Evolutionary conservation across 2,329 filamentous ascomycete species (phyloP).

Genomic region (Ascocoryne sarcoides): DNA sequence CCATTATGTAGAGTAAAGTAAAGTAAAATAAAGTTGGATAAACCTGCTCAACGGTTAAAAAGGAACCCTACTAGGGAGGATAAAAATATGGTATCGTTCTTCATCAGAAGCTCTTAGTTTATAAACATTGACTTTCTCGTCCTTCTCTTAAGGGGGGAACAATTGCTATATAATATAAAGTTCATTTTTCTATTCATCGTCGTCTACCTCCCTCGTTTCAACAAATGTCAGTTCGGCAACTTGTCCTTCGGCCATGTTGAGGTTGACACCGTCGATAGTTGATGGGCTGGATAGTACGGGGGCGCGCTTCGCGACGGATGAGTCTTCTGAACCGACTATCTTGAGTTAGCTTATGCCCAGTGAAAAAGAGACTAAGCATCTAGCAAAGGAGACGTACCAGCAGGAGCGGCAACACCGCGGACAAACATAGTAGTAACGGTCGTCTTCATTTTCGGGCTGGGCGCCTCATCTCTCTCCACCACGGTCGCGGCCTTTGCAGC

Average conservation of each 20-base stretch:
- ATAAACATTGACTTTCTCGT: too few relatives aligned
- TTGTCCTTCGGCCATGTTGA: slow-evolving; percentile 25
- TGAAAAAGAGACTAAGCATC: background rate
- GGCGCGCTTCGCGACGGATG: slow-evolving; percentile 11
- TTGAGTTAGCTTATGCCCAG: background rate
- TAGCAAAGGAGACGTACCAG: slow-evolving; percentile 9
- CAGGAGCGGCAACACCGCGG: slow-evolving; percentile 18
- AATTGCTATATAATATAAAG: too few relatives aligned
- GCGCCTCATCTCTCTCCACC: slow-evolving; percentile 6
- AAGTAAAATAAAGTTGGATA: too few relatives aligned
- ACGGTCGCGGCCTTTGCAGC: slow-evolving; percentile 1
- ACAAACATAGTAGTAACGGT: slow-evolving; percentile 27
- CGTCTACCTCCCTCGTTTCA: slow-evolving; percentile 20
- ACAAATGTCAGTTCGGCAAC: slow-evolving; percentile 26
- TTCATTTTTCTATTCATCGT: slow-evolving; percentile 4
- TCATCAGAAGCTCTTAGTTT: too few relatives aligned
- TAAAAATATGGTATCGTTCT: too few relatives aligned
- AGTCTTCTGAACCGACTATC: background rate
- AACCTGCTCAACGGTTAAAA: too few relatives aligned
- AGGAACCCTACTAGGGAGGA: too few relatives aligned
- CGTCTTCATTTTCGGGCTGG: slow-evolving; percentile 18
- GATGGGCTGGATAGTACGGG: slow-evolving; percentile 10
- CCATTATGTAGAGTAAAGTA: too few relatives aligned
- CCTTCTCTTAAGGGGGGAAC: too few relatives aligned
- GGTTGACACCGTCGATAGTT: slow-evolving; percentile 22